phyloP scores from a whole-genome alignment of 345 rosid species.

The Acer negundo region DNA sequence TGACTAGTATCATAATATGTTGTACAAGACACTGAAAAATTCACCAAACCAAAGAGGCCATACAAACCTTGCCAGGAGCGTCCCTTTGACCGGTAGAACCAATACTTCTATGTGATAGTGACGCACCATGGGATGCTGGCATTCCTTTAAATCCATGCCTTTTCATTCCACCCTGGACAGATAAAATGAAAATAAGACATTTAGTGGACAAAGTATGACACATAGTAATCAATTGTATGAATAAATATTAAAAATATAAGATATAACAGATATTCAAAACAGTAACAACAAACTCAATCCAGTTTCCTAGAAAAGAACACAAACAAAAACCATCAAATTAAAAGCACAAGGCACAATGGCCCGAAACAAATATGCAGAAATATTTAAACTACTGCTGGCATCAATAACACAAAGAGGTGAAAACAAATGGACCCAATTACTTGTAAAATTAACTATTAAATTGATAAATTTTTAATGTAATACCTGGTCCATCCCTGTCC shows the following conservation, averaged over 20 bases:
- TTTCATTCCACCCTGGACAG: conserved; percentile 81
- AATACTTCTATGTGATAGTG: conserved; percentile 66
- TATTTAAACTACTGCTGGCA: not conserved
- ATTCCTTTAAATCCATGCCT: conserved; percentile 57
- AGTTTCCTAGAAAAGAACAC: not conserved
- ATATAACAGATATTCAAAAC: not conserved
- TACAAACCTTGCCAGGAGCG: conserved; percentile 83
- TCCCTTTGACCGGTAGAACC: conserved; percentile 99
- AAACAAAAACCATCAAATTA: not conserved
- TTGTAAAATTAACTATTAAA: not conserved
- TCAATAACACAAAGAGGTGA: not conserved
- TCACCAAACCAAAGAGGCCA: conserved; percentile 18
- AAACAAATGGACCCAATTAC: not conserved
- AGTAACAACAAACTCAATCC: not conserved
- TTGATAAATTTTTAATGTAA: not conserved
- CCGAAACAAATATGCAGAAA: too few relatives aligned
- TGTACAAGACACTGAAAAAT: not conserved
- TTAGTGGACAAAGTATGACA: not conserved
- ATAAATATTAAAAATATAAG: not conserved
- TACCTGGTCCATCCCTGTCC: not conserved
- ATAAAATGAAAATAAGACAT: conserved; percentile 17
- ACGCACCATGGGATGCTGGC: conserved; percentile 86
- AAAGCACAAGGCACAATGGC: too few relatives aligned
- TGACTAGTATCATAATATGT: not conserved
- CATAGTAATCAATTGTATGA: not conserved